These are phyloP conservation scores for Ceratocystis cacaofunesta DNA, from an alignment of 2,329 filamentous ascomycete genomes.

Conservation along the genomic window DNA sequence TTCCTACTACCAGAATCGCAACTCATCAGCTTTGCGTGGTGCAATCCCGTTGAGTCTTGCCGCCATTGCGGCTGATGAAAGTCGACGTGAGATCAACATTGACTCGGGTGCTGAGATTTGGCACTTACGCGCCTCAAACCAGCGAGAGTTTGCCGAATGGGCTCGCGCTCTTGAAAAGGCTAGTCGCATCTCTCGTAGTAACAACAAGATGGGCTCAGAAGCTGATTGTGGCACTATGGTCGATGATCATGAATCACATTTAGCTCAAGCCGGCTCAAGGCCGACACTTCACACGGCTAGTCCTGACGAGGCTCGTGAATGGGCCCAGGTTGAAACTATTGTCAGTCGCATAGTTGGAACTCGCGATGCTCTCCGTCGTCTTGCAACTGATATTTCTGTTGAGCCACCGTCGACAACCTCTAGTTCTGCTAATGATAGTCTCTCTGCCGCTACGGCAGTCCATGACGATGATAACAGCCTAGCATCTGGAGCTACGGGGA, in stretches of 20 bases:
- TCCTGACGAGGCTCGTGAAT: conserved; percentile 60
- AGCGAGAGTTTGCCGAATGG: conserved; percentile 79
- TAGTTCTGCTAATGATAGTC: conserved; percentile 18
- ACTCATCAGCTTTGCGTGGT: conserved; percentile 80
- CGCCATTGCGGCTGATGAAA: conserved; percentile 77
- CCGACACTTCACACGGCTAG: conserved; percentile 20
- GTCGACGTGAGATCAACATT: conserved; percentile 81
- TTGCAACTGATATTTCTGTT: conserved; percentile 70
- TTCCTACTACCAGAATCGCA: conserved; percentile 90
- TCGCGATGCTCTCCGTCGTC: conserved; percentile 69
- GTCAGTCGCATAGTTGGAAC: conserved; percentile 78
- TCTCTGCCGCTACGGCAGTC: conserved; percentile 26
- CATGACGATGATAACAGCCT: conserved; percentile 31
- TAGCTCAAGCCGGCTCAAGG: background rate
- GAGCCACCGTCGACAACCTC: conserved; percentile 35
- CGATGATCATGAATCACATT: conserved; percentile 16
- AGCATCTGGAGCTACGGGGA: background rate
- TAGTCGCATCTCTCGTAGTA: conserved; percentile 46
- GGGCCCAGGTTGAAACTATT: conserved; percentile 71
- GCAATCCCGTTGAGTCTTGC: conserved; percentile 86
- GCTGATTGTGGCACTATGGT: conserved; percentile 18
- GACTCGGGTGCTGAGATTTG: conserved; percentile 95
- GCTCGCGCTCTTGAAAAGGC: conserved; percentile 71
- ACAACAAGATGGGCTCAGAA: conserved; percentile 26
- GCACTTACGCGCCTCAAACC: conserved; percentile 74